Percentiles rank a stretch among this genome's conserved stretches.
Conservation (phyloP, 345 rosid genomes). For the Noccaea bulbosa region DNA sequence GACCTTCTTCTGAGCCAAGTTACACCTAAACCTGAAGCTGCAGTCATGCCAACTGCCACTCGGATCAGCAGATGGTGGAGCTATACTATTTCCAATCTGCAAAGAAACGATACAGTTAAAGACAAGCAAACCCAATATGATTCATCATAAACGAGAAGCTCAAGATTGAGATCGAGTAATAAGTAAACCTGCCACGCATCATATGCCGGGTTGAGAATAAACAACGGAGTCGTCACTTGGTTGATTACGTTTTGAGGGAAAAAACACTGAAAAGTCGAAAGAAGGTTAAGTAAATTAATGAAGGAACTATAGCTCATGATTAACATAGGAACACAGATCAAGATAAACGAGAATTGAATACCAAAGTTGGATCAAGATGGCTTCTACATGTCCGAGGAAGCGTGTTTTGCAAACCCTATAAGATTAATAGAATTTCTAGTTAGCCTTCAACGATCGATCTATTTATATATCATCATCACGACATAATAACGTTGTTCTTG, state of each 20-base stretch:
- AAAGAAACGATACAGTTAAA: background rate
- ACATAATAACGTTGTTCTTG: background rate
- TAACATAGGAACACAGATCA: background rate
- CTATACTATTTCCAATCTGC: conserved; percentile 33
- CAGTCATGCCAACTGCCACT: conserved; percentile 28
- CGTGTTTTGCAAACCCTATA: conserved; percentile 36
- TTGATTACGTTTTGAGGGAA: conserved; percentile 43
- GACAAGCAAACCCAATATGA: background rate
- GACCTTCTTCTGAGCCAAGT: conserved; percentile 15
- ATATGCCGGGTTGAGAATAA: conserved; percentile 42
- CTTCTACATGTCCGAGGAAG: conserved; percentile 37
- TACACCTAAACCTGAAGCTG: conserved; percentile 10
- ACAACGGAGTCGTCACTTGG: conserved; percentile 36
- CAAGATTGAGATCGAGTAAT: background rate
- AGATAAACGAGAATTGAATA: conserved; percentile 27
- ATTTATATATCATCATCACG: background rate
- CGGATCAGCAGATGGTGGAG: conserved; percentile 36
- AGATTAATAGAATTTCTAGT: background rate
- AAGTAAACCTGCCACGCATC: conserved; percentile 44
- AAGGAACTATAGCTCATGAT: background rate
- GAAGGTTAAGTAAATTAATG: background rate
- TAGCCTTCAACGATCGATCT: background rate
- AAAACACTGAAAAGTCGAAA: conserved; percentile 33
- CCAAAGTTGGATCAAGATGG: conserved; percentile 36
- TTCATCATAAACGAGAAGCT: background rate